phyloP scores from a whole-genome alignment of 1,139 yeast genomes.

The Blastobotrys elegans region DNA sequence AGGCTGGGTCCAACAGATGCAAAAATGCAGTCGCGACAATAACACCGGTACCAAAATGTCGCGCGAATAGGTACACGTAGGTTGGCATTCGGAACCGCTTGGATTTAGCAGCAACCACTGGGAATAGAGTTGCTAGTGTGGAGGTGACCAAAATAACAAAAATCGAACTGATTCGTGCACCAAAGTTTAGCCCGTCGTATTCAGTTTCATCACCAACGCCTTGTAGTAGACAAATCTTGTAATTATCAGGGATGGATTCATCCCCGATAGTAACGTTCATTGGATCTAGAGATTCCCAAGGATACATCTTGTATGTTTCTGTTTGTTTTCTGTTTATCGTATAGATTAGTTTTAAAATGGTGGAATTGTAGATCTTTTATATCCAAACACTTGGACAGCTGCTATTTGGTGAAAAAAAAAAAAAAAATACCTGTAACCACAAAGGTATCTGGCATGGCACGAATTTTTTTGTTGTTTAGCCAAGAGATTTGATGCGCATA shows the following conservation, averaged over 20 bases:
- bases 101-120: slow-evolving; percentile 31
- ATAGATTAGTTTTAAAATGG: no score
- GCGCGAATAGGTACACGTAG: slow-evolving; percentile 61
- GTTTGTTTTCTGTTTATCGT: no score
- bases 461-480: no score
- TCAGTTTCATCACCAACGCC: slow-evolving; percentile 39
- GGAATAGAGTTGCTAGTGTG: slow-evolving; percentile 45
- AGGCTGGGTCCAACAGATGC: slow-evolving; percentile 77
- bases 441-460: no score
- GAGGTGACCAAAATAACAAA: slow-evolving; percentile 63
- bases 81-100: slow-evolving; percentile 42
- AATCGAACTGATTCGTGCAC: slow-evolving; percentile 68
- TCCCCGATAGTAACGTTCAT: slow-evolving; percentile 29
- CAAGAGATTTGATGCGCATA: no score
- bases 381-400: no score
- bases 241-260: slow-evolving; percentile 32
- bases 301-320: slow-evolving; percentile 1
- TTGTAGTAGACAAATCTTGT: slow-evolving; percentile 38
- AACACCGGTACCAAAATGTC: slow-evolving; percentile 80
- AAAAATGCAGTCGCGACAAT: slow-evolving; percentile 85
- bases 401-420: no score
- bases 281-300: slow-evolving; percentile 23
- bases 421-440: no score
- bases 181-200: slow-evolving; percentile 42
- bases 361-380: no score